Percentiles rank a stretch among this genome's conserved stretches.
Evolutionary conservation across 2,329 filamentous ascomycete genomes (phyloP).

Genomic region (Pseudonectria buxi): DNA sequence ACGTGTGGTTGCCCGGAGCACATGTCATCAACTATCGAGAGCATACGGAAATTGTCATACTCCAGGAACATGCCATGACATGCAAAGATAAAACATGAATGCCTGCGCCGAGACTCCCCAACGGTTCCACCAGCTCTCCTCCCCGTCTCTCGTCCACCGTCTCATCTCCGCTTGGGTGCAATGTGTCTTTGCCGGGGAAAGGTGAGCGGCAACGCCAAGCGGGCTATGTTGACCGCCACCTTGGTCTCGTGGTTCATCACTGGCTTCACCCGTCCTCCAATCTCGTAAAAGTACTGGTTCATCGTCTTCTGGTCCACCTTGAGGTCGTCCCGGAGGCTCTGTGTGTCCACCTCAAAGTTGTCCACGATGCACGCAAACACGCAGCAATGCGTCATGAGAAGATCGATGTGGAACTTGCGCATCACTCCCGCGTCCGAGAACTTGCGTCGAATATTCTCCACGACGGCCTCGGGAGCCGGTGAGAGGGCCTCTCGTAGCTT

Average conservation of each 20-base stretch:
- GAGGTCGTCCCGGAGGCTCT: conserved; percentile 64
- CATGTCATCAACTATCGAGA: too few species aligned
- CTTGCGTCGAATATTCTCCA: conserved; percentile 61
- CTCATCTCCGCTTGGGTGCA: conserved; percentile 19
- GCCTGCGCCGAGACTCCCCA: not conserved
- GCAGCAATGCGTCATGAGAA: conserved; percentile 67
- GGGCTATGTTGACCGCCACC: conserved; percentile 51
- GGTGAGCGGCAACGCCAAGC: conserved; percentile 68
- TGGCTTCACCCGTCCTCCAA: conserved; percentile 62
- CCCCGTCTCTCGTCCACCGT: not conserved
- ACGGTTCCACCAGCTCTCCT: not conserved
- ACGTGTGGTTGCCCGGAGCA: too few species aligned
- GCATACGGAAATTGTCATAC: too few species aligned
- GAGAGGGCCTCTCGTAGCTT: conserved; percentile 52
- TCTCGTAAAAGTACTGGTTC: conserved; percentile 65
- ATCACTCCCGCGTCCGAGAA: conserved; percentile 60
- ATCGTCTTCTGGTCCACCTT: conserved; percentile 65
- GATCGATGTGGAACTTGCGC: conserved; percentile 64
- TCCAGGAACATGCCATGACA: too few species aligned
- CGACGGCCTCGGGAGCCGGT: conserved; percentile 53
- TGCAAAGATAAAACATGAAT: not conserved
- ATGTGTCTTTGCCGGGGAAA: conserved; percentile 62
- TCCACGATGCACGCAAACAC: conserved; percentile 66
- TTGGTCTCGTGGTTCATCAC: conserved; percentile 57
- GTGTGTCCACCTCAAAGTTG: conserved; percentile 65